Evolutionary conservation across 2,329 filamentous ascomycete genomes (phyloP).

Genomic region (Aspergillus sp.): DNA sequence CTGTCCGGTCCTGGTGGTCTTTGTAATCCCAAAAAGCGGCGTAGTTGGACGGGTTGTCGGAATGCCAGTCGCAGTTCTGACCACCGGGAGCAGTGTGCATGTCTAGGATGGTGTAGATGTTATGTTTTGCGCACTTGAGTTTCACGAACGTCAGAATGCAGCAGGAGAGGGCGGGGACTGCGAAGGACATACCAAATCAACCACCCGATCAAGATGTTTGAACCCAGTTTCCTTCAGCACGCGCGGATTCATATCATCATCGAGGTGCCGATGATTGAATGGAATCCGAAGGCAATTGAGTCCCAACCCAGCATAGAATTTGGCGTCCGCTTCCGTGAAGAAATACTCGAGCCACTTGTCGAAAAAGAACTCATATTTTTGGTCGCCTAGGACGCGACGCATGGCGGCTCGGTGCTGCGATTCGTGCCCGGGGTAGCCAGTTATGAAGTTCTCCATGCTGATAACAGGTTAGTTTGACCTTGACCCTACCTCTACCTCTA

Average conservation of each 20-base stretch:
- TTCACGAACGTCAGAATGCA: neutral
- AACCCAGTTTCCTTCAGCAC: constrained; percentile 48
- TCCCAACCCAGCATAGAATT: constrained; percentile 56
- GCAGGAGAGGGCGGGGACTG: neutral
- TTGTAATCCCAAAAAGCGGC: constrained; percentile 54
- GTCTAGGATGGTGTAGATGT: constrained; percentile 54
- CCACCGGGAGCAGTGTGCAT: constrained; percentile 52
- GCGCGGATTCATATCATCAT: constrained; percentile 49
- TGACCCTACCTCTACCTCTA: neutral
- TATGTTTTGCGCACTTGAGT: constrained; percentile 43
- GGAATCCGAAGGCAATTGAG: constrained; percentile 61
- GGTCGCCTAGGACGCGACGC: constrained; percentile 52
- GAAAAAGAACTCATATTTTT: constrained; percentile 62
- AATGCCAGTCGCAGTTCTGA: constrained; percentile 54
- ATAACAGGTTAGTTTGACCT: no score
- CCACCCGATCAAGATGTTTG: constrained; percentile 49
- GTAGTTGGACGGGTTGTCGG: constrained; percentile 47
- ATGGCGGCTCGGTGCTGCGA: constrained; percentile 56
- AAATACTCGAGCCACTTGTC: constrained; percentile 58
- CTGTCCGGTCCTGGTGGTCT: constrained; percentile 51
- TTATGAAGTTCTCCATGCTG: constrained; percentile 63
- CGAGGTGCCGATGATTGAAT: constrained; percentile 59
- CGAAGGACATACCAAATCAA: constrained; percentile 37
- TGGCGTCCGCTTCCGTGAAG: constrained; percentile 59
- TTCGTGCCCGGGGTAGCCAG: constrained; percentile 61